A percentile compares a stretch with the other conserved stretches of the same genome.
Evolutionary conservation across 768 basidiomycete species (phyloP).

Genomic region (Boletus subcaerulescens): DNA sequence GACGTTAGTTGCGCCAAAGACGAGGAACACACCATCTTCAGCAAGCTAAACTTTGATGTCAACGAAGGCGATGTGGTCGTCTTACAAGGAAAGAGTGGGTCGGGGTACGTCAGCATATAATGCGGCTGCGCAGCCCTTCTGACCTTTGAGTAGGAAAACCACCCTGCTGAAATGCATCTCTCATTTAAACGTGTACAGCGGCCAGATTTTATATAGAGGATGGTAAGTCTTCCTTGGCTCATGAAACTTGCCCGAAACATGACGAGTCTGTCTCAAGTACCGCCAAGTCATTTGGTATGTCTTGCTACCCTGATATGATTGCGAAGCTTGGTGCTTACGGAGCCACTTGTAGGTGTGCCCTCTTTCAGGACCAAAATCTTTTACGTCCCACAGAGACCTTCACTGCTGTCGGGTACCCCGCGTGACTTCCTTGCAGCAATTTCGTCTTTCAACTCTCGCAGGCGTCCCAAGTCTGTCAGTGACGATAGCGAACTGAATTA

Average conservation of each 20-base stretch:
- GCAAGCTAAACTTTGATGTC: conserved; percentile 58
- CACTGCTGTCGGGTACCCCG: conserved; percentile 81
- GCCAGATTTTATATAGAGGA: conserved; percentile 63
- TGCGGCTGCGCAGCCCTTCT: not conserved
- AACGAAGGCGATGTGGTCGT: conserved; percentile 74
- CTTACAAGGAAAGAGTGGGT: conserved; percentile 77
- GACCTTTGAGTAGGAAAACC: conserved; percentile 45
- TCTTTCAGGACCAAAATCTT: conserved; percentile 72
- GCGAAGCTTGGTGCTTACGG: not conserved
- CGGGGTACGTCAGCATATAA: conserved; percentile 45
- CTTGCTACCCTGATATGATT: not conserved
- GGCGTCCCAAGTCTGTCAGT: conserved; percentile 21
- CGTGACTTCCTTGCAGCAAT: conserved; percentile 64
- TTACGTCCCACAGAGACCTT: conserved; percentile 87
- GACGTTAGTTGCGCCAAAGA: conserved; percentile 49
- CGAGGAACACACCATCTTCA: conserved; percentile 51
- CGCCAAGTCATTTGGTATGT: conserved; percentile 48
- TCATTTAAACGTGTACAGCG: conserved; percentile 69
- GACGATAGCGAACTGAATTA: conserved; percentile 29
- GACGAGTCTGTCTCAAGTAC: conserved; percentile 34
- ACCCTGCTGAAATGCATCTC: conserved; percentile 84
- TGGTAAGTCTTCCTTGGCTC: conserved; percentile 42
- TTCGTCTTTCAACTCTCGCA: conserved; percentile 48
- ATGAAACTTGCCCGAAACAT: not conserved
- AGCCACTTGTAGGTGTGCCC: conserved; percentile 60